Evolutionary conservation across 2,329 filamentous ascomycete genomes (phyloP), one percentile per base, ranked within the genome.

Genomic region (Metarhizium album): DNA sequence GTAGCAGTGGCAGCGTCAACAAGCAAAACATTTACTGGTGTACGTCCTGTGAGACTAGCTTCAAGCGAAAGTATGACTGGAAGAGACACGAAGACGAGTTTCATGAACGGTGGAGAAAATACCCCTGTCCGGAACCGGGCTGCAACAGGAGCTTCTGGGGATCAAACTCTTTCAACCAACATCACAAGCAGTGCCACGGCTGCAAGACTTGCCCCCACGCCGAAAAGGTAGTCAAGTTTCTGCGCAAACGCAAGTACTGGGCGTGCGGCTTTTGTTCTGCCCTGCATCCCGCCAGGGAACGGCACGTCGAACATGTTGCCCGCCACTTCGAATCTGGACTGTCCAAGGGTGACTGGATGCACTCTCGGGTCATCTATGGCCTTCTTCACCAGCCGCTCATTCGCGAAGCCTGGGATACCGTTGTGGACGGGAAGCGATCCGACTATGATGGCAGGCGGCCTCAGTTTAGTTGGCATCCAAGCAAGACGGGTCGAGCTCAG

Each of bases 41-140:
- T 59, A 78, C 75, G 4, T 75, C 74, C 18, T 78, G 74, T 64
- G 80, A 84, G 62, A 82, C 82, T 46, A 81, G 79, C 45, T 82
- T 84, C 60, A 81, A 82, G 68, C 75, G 80, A 56, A 84, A 84
- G 61, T 82, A 82, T 55, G 80, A 84, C 63, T 86, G 78, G 82
- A 83, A 83, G 64, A 75, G 79, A 31, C 82, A 86, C 64, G 80
- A 85, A 62, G 81, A 84, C 58, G 80, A 83, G 64, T 83, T 84
- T 59, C 81, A 84, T 64, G 81, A 84, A 69, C 78, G 82, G 50
- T 79, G 79, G 70, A 78, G 81, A 55, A 83, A 82, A 60, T 84
- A 83, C 63, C 79, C 80, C 13, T 84, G 81, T 59, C 80, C 81
- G 5, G 80, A 82, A 56, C 71, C 70, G 8, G 71, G 71, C 56